Percentiles rank a stretch among this genome's conserved stretches.
These are phyloP conservation scores for Gossypium aridum DNA, from an alignment of 441 rosid species.

Conservation along the genomic window DNA sequence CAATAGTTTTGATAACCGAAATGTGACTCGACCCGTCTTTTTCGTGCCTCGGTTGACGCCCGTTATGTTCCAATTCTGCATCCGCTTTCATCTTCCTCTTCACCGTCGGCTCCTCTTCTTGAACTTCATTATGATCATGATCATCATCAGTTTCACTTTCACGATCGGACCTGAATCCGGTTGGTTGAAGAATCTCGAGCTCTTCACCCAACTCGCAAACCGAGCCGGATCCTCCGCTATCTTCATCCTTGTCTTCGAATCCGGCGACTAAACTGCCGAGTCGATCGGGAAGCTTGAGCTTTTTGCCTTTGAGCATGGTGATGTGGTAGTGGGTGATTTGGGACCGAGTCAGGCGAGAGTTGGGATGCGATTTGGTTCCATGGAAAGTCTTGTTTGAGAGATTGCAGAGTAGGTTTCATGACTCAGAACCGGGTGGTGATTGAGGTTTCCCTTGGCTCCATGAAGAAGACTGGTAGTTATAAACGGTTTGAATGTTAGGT, in stretches of 20 bases:
- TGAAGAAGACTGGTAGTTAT: conserved; percentile 40
- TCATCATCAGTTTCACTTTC: conserved; percentile 19
- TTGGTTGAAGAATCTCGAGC: conserved; percentile 46
- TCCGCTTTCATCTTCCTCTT: conserved; percentile 14
- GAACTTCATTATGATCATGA: neutral
- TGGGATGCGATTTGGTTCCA: conserved; percentile 8
- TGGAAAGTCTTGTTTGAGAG: neutral
- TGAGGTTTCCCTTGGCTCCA: neutral
- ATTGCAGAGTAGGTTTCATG: neutral
- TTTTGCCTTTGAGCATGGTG: conserved; percentile 41
- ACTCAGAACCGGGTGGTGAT: neutral
- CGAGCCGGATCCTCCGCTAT: conserved; percentile 18
- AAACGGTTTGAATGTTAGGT: conserved; percentile 35
- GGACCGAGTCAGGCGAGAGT: conserved; percentile 13
- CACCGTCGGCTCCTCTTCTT: neutral
- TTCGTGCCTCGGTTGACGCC: conserved; percentile 17
- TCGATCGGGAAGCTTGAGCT: conserved; percentile 45
- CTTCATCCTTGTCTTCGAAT: conserved; percentile 24
- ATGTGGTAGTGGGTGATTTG: neutral
- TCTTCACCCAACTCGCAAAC: conserved; percentile 47
- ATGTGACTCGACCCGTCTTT: conserved; percentile 25
- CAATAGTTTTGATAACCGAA: conserved; percentile 32
- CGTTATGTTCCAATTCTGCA: conserved; percentile 17
- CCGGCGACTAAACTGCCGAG: conserved; percentile 50
- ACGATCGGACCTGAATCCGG: conserved; percentile 20